phyloP scores from a whole-genome alignment of 2,329 filamentous ascomycete genomes.

The Fusarium brachygibbosum region DNA sequence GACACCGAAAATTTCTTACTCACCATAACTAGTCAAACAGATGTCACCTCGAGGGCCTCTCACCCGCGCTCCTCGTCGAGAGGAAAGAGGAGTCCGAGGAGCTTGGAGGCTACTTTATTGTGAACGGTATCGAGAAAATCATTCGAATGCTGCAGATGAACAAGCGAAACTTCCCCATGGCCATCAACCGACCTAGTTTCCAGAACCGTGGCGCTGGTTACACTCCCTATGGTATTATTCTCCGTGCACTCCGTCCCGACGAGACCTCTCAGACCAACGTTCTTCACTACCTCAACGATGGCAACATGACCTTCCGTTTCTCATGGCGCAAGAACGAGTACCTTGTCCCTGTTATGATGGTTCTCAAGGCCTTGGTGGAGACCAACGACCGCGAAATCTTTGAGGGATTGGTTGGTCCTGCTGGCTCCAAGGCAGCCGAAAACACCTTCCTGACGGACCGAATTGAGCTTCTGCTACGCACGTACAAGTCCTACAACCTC shows the following conservation, averaged over 20 bases:
- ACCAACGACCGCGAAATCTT: constrained; percentile 98
- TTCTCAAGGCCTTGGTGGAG: constrained; percentile 93
- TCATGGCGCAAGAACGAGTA: constrained; percentile 98
- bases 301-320: constrained; percentile 96
- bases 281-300: constrained; percentile 93
- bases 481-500: constrained; percentile 90
- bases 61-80: constrained; percentile 84
- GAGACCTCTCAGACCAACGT: constrained; percentile 98
- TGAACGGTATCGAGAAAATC: constrained; percentile 97
- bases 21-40: constrained; percentile 75
- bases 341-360: constrained; percentile 95
- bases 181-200: constrained; percentile 92
- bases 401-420: constrained; percentile 86
- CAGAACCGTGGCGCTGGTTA: constrained; percentile 87
- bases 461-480: constrained; percentile 89
- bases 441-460: constrained; percentile 97
- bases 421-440: constrained; percentile 80
- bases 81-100: constrained; percentile 97
- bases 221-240: constrained; percentile 89
- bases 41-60: constrained; percentile 89
- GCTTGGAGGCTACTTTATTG: constrained; percentile 94
- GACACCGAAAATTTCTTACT: constrained; percentile 22
- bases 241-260: constrained; percentile 94
- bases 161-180: constrained; percentile 93
- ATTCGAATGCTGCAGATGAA: constrained; percentile 93